A percentile compares a stretch with the other conserved stretches of the same genome.
phyloP scores from a whole-genome alignment of 2,329 filamentous ascomycete genomes.

The Colletotrichum australisinense region DNA sequence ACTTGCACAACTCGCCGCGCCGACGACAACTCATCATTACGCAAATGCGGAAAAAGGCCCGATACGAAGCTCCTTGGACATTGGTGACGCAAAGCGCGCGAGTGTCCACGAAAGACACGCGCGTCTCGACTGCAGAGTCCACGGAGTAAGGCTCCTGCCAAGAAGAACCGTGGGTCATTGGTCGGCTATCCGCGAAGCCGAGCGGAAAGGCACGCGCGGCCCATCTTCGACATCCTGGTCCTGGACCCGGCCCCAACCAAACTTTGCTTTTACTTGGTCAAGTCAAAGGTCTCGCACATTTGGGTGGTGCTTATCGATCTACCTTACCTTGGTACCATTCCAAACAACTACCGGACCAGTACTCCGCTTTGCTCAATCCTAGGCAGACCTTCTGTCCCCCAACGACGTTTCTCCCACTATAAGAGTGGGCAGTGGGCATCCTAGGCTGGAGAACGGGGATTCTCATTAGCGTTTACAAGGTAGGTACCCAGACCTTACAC shows the following conservation, averaged over 20 bases:
- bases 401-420: background rate
- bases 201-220: background rate
- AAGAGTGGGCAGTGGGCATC: background rate
- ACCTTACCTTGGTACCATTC: too few relatives aligned
- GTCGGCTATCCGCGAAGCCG: background rate
- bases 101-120: background rate
- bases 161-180: background rate
- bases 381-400: background rate
- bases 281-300: background rate
- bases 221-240: background rate
- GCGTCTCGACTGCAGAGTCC: conserved; percentile 6
- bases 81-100: background rate
- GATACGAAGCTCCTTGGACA: too few relatives aligned
- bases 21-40: background rate
- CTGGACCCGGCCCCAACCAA: background rate
- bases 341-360: background rate
- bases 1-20: too few relatives aligned
- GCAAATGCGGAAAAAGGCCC: background rate
- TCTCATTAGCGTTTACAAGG: background rate
- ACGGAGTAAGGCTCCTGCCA: background rate
- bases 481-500: background rate
- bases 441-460: background rate
- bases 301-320: background rate
- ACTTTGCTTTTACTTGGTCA: background rate
- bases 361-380: background rate